These are phyloP conservation scores for Penicillium sp. DNA, from an alignment of 2,329 filamentous ascomycete genomes.

Conservation along the genomic window DNA sequence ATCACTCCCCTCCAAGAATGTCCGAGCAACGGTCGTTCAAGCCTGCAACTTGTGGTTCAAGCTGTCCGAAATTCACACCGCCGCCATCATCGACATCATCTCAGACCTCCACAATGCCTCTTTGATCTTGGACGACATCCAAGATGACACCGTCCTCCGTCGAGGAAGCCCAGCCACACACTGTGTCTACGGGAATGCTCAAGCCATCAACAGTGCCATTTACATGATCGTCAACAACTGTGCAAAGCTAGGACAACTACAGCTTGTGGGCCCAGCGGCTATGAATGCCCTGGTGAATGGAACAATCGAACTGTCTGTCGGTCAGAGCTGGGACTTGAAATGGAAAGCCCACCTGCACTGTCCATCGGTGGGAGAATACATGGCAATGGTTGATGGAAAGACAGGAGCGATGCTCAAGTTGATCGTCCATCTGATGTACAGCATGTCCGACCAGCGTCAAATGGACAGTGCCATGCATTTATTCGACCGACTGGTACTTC, in stretches of 20 bases:
- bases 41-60: slow-evolving; percentile 1
- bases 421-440: background rate
- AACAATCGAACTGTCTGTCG: background rate
- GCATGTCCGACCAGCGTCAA: background rate
- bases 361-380: slow-evolving; percentile 1
- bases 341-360: background rate
- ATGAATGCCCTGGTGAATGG: background rate
- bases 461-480: background rate
- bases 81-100: background rate
- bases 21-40: background rate
- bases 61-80: background rate
- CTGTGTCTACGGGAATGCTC: background rate
- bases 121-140: slow-evolving; percentile 5
- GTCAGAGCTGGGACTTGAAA: background rate
- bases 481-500: background rate
- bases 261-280: background rate
- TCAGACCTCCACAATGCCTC: background rate
- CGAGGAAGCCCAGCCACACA: slow-evolving; percentile 2
- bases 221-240: background rate
- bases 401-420: background rate
- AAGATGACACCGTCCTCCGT: slow-evolving; percentile 1
- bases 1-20: slow-evolving; percentile 1
- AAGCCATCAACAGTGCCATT: background rate
- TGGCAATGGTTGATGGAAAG: slow-evolving; percentile 6
- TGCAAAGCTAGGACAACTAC: background rate